A percentile compares a stretch with the other conserved stretches of the same genome.
Evolutionary conservation across 1,284 basidiomycete genomes (phyloP).

Genomic region (Cutaneotrichosporon cavernicola): DNA sequence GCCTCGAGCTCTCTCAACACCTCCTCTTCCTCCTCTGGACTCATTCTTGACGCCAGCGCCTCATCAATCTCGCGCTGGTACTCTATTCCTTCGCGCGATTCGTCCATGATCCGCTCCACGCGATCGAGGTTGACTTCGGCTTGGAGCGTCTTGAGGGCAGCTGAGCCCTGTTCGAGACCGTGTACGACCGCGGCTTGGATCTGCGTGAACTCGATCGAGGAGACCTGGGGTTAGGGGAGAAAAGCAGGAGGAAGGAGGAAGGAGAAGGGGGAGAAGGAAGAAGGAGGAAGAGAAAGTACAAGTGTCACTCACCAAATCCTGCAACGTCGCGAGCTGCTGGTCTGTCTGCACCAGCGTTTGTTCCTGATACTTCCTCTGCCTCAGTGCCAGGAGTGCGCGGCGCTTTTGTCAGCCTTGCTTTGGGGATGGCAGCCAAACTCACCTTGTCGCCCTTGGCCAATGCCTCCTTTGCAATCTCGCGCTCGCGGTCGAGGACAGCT

Average conservation of each 20-base stretch:
- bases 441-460: constrained; percentile 79
- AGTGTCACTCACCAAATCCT: constrained; percentile 70
- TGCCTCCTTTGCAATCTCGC: constrained; percentile 81
- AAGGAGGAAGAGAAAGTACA: neutral
- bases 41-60: constrained; percentile 76
- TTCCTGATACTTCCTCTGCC: constrained; percentile 91
- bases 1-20: constrained; percentile 77
- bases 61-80: constrained; percentile 94
- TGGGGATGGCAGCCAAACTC: no score
- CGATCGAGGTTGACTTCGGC: constrained; percentile 86
- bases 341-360: constrained; percentile 84
- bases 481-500: constrained; percentile 78
- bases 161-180: constrained; percentile 88
- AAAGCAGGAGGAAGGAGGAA: neutral
- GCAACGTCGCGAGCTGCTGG: constrained; percentile 79
- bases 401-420: constrained; percentile 32
- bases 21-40: constrained; percentile 86
- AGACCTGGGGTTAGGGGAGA: constrained; percentile 62
- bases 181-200: constrained; percentile 90
- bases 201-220: constrained; percentile 92
- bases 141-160: constrained; percentile 89
- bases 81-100: constrained; percentile 85
- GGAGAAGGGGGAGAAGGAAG: neutral
- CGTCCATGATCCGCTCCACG: constrained; percentile 89
- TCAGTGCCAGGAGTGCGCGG: constrained; percentile 77